Conservation (phyloP, 2,329 filamentous ascomycete genomes). For the Xylaria sp. region DNA sequence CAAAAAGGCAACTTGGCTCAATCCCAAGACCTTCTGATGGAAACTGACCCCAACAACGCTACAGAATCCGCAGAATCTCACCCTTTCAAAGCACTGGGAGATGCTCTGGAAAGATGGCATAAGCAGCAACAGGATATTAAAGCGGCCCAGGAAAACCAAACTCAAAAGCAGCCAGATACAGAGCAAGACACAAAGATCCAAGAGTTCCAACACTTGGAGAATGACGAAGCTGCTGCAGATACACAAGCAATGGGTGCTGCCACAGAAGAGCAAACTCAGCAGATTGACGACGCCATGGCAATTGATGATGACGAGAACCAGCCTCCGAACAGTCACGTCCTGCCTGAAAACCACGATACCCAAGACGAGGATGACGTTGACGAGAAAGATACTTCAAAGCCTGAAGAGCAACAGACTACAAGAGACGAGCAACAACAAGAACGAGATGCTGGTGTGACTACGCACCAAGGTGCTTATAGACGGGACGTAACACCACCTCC, state of each 20-base stretch:
- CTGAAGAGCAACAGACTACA: constrained; percentile 54
- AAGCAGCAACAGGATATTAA: constrained; percentile 86
- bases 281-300: constrained; percentile 89
- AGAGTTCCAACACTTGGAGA: constrained; percentile 93
- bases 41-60: constrained; percentile 56
- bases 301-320: constrained; percentile 77
- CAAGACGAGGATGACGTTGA: constrained; percentile 61
- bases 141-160: constrained; percentile 66
- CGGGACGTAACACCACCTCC: constrained; percentile 57
- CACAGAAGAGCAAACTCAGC: constrained; percentile 84
- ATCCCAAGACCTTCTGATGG: constrained; percentile 57
- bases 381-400: constrained; percentile 57
- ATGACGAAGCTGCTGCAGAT: constrained; percentile 84
- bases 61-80: constrained; percentile 64
- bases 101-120: constrained; percentile 93
- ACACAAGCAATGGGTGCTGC: constrained; percentile 91
- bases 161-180: constrained; percentile 63
- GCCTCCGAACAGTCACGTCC: constrained; percentile 57
- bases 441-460: constrained; percentile 69
- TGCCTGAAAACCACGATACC: constrained; percentile 63
- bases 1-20: constrained; percentile 68
- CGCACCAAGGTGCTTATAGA: constrained; percentile 68
- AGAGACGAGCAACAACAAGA: constrained; percentile 63
- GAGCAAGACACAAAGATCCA: constrained; percentile 67
- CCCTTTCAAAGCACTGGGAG: constrained; percentile 93